phyloP scores from a whole-genome alignment of 345 rosid genomes.

The Xanthoceras sorbifolium region DNA sequence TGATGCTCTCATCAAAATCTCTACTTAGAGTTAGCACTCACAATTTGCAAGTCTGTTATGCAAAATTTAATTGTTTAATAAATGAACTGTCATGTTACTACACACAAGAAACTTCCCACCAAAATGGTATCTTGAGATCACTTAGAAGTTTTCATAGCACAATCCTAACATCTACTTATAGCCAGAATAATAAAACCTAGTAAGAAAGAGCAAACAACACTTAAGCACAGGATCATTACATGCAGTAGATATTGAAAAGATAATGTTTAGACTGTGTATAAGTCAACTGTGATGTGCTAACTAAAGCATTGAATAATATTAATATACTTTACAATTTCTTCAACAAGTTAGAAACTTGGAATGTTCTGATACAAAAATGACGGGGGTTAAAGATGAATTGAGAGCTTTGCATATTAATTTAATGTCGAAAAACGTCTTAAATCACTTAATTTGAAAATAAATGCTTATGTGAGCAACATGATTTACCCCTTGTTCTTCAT shows the following conservation, averaged over 20 bases:
- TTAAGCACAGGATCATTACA: background rate
- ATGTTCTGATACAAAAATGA: conserved; percentile 26
- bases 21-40: too few species aligned
- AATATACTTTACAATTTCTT: conserved; percentile 32
- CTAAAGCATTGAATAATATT: conserved; percentile 25
- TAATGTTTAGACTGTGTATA: conserved; percentile 5
- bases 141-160: background rate
- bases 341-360: conserved; percentile 38
- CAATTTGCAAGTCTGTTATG: background rate
- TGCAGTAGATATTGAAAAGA: background rate
- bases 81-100: background rate
- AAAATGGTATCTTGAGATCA: background rate
- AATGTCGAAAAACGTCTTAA: conserved; percentile 19
- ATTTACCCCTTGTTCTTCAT: conserved; percentile 70
- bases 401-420: conserved; percentile 16
- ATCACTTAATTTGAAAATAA: conserved; percentile 22
- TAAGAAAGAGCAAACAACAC: background rate
- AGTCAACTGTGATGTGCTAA: conserved; percentile 25
- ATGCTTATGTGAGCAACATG: conserved; percentile 21
- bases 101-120: background rate
- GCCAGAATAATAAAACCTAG: background rate
- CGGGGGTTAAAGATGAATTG: conserved; percentile 25
- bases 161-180: background rate
- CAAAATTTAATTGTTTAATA: background rate
- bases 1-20: too few species aligned